Evolutionary conservation across 2,329 filamentous ascomycete species (phyloP), one percentile per base, ranked within the genome.

Genomic region (Cladosporium sp.): DNA sequence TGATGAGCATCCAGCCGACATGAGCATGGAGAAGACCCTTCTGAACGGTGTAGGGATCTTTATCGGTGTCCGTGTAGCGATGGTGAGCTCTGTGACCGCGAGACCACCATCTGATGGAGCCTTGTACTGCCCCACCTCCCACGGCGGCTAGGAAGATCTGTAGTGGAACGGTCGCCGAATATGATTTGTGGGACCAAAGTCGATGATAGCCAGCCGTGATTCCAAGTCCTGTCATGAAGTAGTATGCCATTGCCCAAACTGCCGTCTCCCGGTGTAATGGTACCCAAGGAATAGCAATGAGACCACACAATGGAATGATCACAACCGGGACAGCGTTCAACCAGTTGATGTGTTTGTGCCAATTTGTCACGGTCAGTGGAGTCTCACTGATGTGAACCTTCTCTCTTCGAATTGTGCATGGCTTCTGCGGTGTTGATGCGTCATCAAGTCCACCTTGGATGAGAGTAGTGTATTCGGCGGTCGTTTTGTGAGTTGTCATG

Each of bases 281-380:
- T 38, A 88, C 84, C 83, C 85, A 93, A 72, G 87, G 84, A 50
- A 88, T 78, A 48, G 82, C 79, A 59, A 91, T 70, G 64, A 86
- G 79, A 54, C 89, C 89, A 50, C 80, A 75, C 38, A 89, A 53
- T 36, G 89, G 89, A 40, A 93, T 78, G 57, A 84, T 75, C 58
- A 92, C 69, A 67, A 93, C 89, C 67, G 95, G 80, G 56, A 76
- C 80, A 56, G 86, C 83, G 71, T 93, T 95, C 59, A 95, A 78
- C 88, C 89, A 95, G 79, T 93, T 89, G 75, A 95, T 79, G 66
- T 95, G 89, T 73, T 89, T 84, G 72, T 89, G 82, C 86, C 86
- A 91, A 75, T 93, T 95, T 60, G 76, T 72, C 70, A 77, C 78
- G 54, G 87, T 93, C 57, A 92, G 84, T 53, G 85, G 84, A 56